Percentiles rank a stretch among this genome's conserved stretches.
phyloP scores from a whole-genome alignment of 78 protist species.

The Dictyostelium brefeldianum region DNA sequence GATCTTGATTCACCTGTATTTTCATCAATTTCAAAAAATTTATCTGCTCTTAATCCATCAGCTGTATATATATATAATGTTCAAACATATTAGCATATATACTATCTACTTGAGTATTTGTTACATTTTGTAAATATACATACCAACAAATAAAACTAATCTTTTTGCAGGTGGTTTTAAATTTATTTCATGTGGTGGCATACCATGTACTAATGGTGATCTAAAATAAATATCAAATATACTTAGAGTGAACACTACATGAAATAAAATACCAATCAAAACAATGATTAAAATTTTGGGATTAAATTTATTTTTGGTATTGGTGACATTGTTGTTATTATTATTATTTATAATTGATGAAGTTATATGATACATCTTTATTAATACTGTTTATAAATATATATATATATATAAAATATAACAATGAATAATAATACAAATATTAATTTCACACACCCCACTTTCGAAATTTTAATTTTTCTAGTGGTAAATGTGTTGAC shows the following conservation, averaged over 20 bases:
- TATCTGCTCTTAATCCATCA: constrained; percentile 94
- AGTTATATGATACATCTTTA: constrained; percentile 63
- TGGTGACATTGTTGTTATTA: not conserved
- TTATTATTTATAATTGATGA: constrained; percentile 48
- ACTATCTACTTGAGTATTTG: too few relatives aligned
- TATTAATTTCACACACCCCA: too few relatives aligned
- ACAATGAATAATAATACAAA: too few relatives aligned
- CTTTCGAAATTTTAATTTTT: too few relatives aligned
- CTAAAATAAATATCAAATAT: constrained; percentile 93
- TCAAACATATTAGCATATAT: too few relatives aligned
- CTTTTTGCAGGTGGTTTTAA: constrained; percentile 83
- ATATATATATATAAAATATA: too few relatives aligned
- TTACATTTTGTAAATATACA: not conserved
- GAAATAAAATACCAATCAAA: constrained; percentile 85
- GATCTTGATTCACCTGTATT: constrained; percentile 32
- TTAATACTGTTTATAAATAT: too few relatives aligned
- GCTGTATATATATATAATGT: too few relatives aligned
- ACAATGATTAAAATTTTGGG: constrained; percentile 49
- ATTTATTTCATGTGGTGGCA: constrained; percentile 64
- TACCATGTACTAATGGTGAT: constrained; percentile 93
- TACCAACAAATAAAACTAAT: constrained; percentile 89
- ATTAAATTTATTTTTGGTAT: constrained; percentile 33
- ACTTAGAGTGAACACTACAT: constrained; percentile 57
- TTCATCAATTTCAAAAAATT: constrained; percentile 72
- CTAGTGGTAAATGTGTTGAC: too few relatives aligned